Percentiles rank a stretch among this genome's conserved stretches.
Evolutionary conservation across 1,284 basidiomycete species (phyloP).

Genomic region (Rhodotorula mucilaginosa): DNA sequence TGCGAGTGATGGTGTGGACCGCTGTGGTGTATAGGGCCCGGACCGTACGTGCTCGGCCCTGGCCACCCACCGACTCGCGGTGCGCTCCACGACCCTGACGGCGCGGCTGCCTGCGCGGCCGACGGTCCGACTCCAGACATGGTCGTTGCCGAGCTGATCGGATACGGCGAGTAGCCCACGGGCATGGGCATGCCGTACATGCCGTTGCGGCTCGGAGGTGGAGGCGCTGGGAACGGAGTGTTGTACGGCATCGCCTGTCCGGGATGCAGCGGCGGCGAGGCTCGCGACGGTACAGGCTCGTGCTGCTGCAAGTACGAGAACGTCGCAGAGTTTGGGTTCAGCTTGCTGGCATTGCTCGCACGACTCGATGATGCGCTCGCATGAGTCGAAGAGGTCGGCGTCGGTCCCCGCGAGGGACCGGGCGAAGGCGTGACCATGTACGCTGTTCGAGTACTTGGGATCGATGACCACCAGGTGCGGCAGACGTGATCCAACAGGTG

Average conservation of each 20-base stretch:
- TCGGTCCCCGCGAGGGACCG: background rate
- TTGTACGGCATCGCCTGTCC: too few species aligned
- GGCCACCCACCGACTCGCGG: background rate
- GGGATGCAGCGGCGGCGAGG: background rate
- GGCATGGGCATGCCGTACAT: background rate
- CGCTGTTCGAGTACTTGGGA: background rate
- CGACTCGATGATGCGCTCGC: constrained; percentile 1
- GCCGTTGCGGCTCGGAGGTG: background rate
- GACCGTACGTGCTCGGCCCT: too few species aligned
- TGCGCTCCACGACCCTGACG: background rate
- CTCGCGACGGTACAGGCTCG: background rate
- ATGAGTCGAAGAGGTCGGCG: constrained; percentile 3
- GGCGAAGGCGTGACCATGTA: background rate
- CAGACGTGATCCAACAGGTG: too few species aligned
- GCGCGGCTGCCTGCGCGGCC: background rate
- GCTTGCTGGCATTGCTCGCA: constrained; percentile 2
- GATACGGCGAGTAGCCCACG: constrained; percentile 4
- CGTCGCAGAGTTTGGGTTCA: constrained; percentile 2
- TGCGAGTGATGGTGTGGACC: background rate
- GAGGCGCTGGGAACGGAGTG: background rate
- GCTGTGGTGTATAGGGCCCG: background rate
- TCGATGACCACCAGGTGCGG: too few species aligned
- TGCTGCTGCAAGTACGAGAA: background rate
- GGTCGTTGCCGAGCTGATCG: constrained; percentile 3
- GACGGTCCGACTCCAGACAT: background rate